Evolutionary conservation across 495 filamentous ascomycete genomes (phyloP).

Genomic region (Astrocystis sublimbata): DNA sequence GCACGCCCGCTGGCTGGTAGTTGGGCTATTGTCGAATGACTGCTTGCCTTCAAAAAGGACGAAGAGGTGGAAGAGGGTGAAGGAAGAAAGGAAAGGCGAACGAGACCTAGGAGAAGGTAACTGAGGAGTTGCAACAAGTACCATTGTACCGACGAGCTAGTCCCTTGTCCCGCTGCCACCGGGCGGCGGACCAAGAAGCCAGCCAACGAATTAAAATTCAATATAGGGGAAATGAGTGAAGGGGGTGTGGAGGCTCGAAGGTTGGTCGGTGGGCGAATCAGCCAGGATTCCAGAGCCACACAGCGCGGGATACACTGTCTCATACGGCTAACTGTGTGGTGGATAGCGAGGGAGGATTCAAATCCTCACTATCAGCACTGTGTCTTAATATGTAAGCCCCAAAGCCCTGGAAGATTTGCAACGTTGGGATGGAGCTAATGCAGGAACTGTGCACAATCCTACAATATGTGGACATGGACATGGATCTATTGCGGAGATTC

Average conservation of each 20-base stretch:
- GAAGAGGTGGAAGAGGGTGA: slow-evolving; percentile 35
- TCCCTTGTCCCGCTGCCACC: slow-evolving; percentile 18
- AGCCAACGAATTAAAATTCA: slow-evolving; percentile 31
- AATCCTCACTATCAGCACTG: not conserved
- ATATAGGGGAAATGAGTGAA: slow-evolving; percentile 38
- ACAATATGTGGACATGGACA: slow-evolving; percentile 20
- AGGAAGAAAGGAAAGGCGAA: slow-evolving; percentile 37
- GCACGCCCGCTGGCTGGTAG: slow-evolving; percentile 50
- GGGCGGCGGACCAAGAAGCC: slow-evolving; percentile 10
- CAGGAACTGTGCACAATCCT: slow-evolving; percentile 28
- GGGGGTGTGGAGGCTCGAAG: slow-evolving; percentile 30
- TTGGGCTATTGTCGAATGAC: slow-evolving; percentile 34
- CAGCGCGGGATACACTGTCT: slow-evolving; percentile 24
- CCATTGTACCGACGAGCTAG: slow-evolving; percentile 4
- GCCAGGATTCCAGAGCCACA: slow-evolving; percentile 23
- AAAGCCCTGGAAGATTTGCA: slow-evolving; percentile 11
- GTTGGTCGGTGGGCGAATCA: slow-evolving; percentile 19
- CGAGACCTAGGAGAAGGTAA: slow-evolving; percentile 31
- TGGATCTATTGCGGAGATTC: slow-evolving; percentile 23
- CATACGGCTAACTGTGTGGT: too few relatives aligned
- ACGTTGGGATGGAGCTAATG: slow-evolving; percentile 25
- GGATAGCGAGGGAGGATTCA: not conserved
- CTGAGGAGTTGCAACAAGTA: slow-evolving; percentile 3
- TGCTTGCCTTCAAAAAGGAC: slow-evolving; percentile 21
- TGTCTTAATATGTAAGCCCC: slow-evolving; percentile 18